Percentiles rank a stretch among this genome's conserved stretches.
These are phyloP conservation scores for Beauveria rudraprayagi DNA, from an alignment of 2,329 filamentous ascomycete species.

Conservation along the genomic window DNA sequence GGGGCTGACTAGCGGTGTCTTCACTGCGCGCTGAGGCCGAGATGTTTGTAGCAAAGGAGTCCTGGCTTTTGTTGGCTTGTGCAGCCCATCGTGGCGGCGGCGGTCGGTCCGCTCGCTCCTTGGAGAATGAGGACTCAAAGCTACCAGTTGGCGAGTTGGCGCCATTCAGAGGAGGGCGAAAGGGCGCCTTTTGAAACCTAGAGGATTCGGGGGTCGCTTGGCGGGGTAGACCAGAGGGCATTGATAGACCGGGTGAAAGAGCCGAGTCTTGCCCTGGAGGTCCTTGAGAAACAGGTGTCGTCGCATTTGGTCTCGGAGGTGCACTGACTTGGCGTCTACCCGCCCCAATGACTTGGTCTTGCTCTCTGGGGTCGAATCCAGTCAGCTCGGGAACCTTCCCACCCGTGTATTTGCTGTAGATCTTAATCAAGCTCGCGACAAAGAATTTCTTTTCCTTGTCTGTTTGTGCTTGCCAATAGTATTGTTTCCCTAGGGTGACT, in stretches of 20 bases:
- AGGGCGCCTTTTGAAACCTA: constrained; percentile 16
- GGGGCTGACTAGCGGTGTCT: constrained; percentile 41
- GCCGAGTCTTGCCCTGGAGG: constrained; percentile 1
- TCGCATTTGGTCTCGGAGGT: constrained; percentile 18
- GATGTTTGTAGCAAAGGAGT: constrained; percentile 44
- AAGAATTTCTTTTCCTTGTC: constrained; percentile 98
- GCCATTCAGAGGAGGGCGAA: constrained; percentile 31
- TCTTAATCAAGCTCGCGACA: constrained; percentile 91
- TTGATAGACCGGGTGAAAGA: background rate
- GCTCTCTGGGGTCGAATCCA: constrained; percentile 75
- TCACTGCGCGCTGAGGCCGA: constrained; percentile 38
- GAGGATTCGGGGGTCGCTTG: constrained; percentile 13
- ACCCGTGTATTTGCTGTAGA: constrained; percentile 92
- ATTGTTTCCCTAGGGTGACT: constrained; percentile 85
- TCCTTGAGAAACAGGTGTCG: background rate
- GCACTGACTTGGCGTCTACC: constrained; percentile 32
- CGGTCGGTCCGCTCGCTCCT: constrained; percentile 25
- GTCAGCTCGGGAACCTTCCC: constrained; percentile 70
- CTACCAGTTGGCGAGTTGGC: constrained; percentile 43
- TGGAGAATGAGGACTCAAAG: constrained; percentile 37
- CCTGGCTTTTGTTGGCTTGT: constrained; percentile 48
- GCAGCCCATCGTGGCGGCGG: constrained; percentile 39
- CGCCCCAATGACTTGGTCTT: constrained; percentile 63
- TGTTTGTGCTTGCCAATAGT: constrained; percentile 93
- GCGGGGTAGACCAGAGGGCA: background rate